Evolutionary conservation across 352 stramenopile genomes (phyloP), one percentile per base, ranked within the genome.

Genomic region (Pythium inflatum): DNA sequence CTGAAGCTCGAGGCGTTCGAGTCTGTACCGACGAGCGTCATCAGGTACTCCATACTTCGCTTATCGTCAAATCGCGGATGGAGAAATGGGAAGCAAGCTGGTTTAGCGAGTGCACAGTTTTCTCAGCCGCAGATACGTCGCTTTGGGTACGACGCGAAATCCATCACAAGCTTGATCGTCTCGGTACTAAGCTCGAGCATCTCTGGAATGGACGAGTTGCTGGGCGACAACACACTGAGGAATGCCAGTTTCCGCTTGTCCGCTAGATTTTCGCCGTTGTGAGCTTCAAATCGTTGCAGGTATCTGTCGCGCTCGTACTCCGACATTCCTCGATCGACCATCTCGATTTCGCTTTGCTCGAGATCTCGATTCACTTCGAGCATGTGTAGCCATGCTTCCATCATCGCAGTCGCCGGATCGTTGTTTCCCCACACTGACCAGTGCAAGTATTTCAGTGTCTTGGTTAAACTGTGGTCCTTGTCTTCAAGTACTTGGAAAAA

Each of bases 301-400:
- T 60, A 60, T 22, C 28, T 46, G 1, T 31, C 5, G 27, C 45
- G n/a, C 2, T 41, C 13, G 30, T 33, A 30, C 22, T 18, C n/a
- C 20, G 53, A 48, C n/a, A 24, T 14, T 22, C 22, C 33, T 2
- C 25, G 27, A 8, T 60, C 53, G 20, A 22, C 30, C 9, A 60
- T 28, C 7, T 48, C 24, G 2, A 28, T 31, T n/a, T 60, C 53
- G 20, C 53, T 60, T 30, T 33, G 30, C 53, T 45, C 53, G 2
- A 60, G 33, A 13, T 8, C 12, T 31, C 30, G 31, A 30, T 60
- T 60, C 31, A 22, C 1, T 6, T 28, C 20, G 6, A 60, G 53
- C 53, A 60, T 60, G 3, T 48, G 31, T 8, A 48, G 33, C 53
- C 33, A 60, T 24, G 36, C 36, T 9, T 60, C 53, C 22, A 48